These are phyloP conservation scores for Monosporascus sp. DNA, from an alignment of 2,329 filamentous ascomycete species.

Conservation along the genomic window DNA sequence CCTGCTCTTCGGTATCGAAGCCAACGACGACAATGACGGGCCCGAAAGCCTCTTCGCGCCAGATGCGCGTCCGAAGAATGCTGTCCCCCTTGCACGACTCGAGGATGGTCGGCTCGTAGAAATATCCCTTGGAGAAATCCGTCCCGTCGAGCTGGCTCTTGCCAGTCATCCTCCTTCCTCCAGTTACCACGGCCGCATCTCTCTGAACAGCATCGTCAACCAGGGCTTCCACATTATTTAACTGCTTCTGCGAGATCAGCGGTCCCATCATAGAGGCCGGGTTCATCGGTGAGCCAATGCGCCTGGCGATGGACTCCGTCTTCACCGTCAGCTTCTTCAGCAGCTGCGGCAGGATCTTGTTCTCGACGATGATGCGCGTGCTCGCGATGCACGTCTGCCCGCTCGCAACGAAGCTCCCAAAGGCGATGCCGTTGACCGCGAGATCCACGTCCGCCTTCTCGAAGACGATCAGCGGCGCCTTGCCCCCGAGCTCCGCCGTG, in stretches of 20 bases:
- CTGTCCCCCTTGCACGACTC: slow-evolving; percentile 46
- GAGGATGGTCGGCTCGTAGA: slow-evolving; percentile 76
- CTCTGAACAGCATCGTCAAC: slow-evolving; percentile 56
- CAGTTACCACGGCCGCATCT: slow-evolving; percentile 29
- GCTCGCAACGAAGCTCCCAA: slow-evolving; percentile 50
- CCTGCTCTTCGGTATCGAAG: slow-evolving; percentile 69
- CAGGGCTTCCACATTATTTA: slow-evolving; percentile 62
- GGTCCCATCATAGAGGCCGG: slow-evolving; percentile 58
- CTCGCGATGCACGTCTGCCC: slow-evolving; percentile 61
- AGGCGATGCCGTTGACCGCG: slow-evolving; percentile 64
- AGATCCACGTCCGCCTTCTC: slow-evolving; percentile 58
- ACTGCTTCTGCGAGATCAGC: slow-evolving; percentile 55
- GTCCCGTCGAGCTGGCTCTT: slow-evolving; percentile 43
- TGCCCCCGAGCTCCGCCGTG: slow-evolving; percentile 67
- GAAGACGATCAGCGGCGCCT: slow-evolving; percentile 65
- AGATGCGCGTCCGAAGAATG: slow-evolving; percentile 66
- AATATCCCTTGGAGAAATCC: slow-evolving; percentile 58
- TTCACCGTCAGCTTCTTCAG: slow-evolving; percentile 59
- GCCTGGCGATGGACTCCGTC: slow-evolving; percentile 46
- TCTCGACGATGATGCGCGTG: slow-evolving; percentile 70
- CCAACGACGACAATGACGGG: slow-evolving; percentile 71
- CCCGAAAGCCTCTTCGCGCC: slow-evolving; percentile 78
- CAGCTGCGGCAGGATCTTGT: slow-evolving; percentile 59
- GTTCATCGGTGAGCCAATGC: slow-evolving; percentile 54
- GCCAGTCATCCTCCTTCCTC: slow-evolving; percentile 44